Evolutionary conservation across 192 early-diverging fungal species (phyloP), one percentile per base, ranked within the genome.

Genomic region (Entomortierella lignicola): DNA sequence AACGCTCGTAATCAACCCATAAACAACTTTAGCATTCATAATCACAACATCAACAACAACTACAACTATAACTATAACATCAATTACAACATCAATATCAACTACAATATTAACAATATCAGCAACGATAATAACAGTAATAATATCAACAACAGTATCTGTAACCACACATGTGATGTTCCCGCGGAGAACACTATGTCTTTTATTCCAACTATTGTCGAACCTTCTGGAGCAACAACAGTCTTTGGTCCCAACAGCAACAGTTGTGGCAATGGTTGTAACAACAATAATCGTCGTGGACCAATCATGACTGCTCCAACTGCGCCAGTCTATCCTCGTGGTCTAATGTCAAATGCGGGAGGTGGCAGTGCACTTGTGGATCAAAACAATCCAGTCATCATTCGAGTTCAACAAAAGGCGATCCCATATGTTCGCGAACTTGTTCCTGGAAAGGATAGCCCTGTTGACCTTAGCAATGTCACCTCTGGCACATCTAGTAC

Each of bases 351-450:
- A 4, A 44, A 0, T 26, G 41, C 53, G n/a, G n/a, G n/a, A n/a
- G n/a, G n/a, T 53, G 41, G 12, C 21, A 52, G 48, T 27, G 55
- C 43, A 31, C 53, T 57, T 15, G 26, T 42, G 2, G 60, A 55
- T 8, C 27, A 48, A 17, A 25, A 55, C 37, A 10, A 34, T n/a
- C 52, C 53, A 0, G 30, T 63, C 4, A 20, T 63, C 10, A 54
- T 55, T 30, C 51, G 66, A 2, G 39, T 60, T 18, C 67, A 59
- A 10, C 66, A 70, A 25, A 63, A 63, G 25, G 60, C 63, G 4
- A 54, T 66, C 0, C 75, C 75, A 0, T 79, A 79, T 59, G 27
- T 79, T 31, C 66, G 75, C 11, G 75, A 79, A 30, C 62, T 64
- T 17, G 20, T 79, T 21, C 56, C 68, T n/a, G 63, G 72, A 29